phyloP scores from a whole-genome alignment of 2,329 filamentous ascomycete genomes.

The Penicillium sp. region DNA sequence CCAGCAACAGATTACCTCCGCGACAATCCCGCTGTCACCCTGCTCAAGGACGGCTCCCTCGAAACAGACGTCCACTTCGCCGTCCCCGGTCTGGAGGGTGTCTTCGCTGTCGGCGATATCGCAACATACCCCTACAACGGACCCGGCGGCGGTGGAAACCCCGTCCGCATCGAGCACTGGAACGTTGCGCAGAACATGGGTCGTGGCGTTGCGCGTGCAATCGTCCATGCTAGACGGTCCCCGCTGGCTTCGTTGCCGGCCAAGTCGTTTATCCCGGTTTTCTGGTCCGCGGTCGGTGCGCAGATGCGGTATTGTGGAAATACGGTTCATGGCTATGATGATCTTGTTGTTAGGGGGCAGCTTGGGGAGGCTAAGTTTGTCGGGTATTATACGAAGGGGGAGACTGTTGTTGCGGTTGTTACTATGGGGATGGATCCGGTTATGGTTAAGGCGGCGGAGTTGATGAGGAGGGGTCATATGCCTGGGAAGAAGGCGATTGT shows the following conservation, averaged over 20 bases:
- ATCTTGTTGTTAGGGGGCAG: slow-evolving; percentile 78
- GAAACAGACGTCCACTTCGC: slow-evolving; percentile 79
- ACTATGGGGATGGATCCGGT: slow-evolving; percentile 90
- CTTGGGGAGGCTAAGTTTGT: slow-evolving; percentile 80
- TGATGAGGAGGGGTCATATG: slow-evolving; percentile 86
- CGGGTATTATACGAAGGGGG: slow-evolving; percentile 86
- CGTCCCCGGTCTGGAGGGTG: slow-evolving; percentile 71
- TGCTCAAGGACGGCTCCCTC: slow-evolving; percentile 86
- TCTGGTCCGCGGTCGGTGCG: slow-evolving; percentile 91
- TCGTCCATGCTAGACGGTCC: slow-evolving; percentile 63
- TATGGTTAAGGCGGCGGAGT: slow-evolving; percentile 79
- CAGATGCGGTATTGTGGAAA: slow-evolving; percentile 95
- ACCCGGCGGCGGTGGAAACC: slow-evolving; percentile 76
- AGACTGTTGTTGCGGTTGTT: slow-evolving; percentile 86
- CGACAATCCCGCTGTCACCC: slow-evolving; percentile 70
- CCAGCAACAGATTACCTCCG: slow-evolving; percentile 84
- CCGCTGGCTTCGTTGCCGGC: slow-evolving; percentile 55
- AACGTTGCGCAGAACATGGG: slow-evolving; percentile 96
- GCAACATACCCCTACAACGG: slow-evolving; percentile 94
- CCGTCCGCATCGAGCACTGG: slow-evolving; percentile 94
- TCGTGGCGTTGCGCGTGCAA: slow-evolving; percentile 77
- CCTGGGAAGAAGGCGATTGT: slow-evolving; percentile 77
- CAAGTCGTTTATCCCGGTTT: slow-evolving; percentile 85
- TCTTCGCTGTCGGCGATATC: slow-evolving; percentile 94
- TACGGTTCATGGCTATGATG: slow-evolving; percentile 81